Evolutionary conservation across 78 protist genomes (phyloP).

Genomic region (Cavenderia fasciculata): DNA sequence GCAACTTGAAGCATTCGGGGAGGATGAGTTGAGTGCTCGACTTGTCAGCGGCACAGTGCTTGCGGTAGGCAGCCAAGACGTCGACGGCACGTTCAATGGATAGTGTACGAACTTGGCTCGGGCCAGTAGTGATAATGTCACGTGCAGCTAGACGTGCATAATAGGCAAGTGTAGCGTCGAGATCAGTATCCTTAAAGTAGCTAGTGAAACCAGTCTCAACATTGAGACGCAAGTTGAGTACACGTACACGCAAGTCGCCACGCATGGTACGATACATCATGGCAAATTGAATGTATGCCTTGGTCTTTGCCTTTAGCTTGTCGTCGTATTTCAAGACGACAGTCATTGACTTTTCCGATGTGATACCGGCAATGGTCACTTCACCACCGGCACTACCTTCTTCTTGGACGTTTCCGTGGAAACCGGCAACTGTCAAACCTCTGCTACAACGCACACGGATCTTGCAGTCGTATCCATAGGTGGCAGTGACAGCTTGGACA

Average conservation of each 20-base stretch:
- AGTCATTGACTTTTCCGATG: slow-evolving; percentile 39
- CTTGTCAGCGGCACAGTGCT: slow-evolving; percentile 75
- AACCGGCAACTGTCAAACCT: slow-evolving; percentile 45
- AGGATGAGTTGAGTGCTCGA: slow-evolving; percentile 67
- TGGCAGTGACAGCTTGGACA: slow-evolving; percentile 9
- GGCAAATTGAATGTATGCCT: slow-evolving; percentile 80
- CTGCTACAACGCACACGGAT: slow-evolving; percentile 30
- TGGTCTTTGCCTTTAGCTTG: slow-evolving; percentile 58
- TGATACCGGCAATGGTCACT: slow-evolving; percentile 35
- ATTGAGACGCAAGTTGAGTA: slow-evolving; percentile 59
- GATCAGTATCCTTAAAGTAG: slow-evolving; percentile 68
- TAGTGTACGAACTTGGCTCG: slow-evolving; percentile 23
- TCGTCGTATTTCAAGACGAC: slow-evolving; percentile 73
- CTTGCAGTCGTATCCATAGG: slow-evolving; percentile 43
- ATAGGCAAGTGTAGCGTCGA: slow-evolving; percentile 58
- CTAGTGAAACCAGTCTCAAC: slow-evolving; percentile 6
- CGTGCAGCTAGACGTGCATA: slow-evolving; percentile 47
- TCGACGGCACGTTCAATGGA: slow-evolving; percentile 33
- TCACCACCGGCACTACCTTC: slow-evolving; percentile 1
- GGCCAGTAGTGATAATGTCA: slow-evolving; percentile 11
- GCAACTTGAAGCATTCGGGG: slow-evolving; percentile 69
- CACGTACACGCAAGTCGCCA: slow-evolving; percentile 73
- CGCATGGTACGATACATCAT: slow-evolving; percentile 54
- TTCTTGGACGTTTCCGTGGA: slow-evolving; percentile 46
- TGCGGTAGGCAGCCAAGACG: slow-evolving; percentile 60